These are phyloP conservation scores for Dimargaris xerosporica DNA, from an alignment of 192 early-diverging fungal species.

Conservation along the genomic window DNA sequence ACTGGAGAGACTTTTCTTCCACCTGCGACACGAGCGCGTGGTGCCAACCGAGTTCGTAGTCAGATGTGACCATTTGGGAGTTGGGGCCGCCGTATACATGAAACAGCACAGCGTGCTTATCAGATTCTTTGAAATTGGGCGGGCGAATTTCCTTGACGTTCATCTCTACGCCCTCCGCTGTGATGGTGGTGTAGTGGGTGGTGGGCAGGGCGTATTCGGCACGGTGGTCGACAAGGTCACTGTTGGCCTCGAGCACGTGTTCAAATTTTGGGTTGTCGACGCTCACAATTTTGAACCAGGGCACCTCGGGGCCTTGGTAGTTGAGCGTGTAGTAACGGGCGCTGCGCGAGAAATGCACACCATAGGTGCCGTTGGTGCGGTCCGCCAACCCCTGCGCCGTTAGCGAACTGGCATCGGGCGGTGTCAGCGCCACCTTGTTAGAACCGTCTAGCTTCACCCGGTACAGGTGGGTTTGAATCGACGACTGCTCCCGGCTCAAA, in stretches of 20 bases:
- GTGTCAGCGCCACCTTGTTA: constrained; percentile 17
- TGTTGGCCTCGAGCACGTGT: constrained; percentile 40
- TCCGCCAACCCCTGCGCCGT: constrained; percentile 13
- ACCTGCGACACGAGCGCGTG: constrained; percentile 40
- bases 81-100: constrained; percentile 80
- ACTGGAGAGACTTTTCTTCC: constrained; percentile 36
- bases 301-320: constrained; percentile 75
- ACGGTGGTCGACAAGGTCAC: constrained; percentile 26
- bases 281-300: constrained; percentile 54
- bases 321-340: constrained; percentile 54
- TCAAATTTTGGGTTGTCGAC: constrained; percentile 34
- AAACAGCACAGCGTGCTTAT: constrained; percentile 78
- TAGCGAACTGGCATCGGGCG: constrained; percentile 17
- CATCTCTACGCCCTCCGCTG: constrained; percentile 36
- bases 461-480: constrained; percentile 24
- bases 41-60: constrained; percentile 58
- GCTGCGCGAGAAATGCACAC: constrained; percentile 52
- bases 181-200: constrained; percentile 27
- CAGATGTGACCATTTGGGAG: constrained; percentile 60
- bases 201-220: constrained; percentile 42
- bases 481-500: constrained; percentile 22
- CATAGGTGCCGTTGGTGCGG: constrained; percentile 33
- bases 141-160: constrained; percentile 73
- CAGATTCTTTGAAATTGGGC: constrained; percentile 51
- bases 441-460: constrained; percentile 24